Evolutionary conservation across 2,329 filamentous ascomycete species (phyloP), one percentile per base, ranked within the genome.

Genomic region (Penicillium glabrum): DNA sequence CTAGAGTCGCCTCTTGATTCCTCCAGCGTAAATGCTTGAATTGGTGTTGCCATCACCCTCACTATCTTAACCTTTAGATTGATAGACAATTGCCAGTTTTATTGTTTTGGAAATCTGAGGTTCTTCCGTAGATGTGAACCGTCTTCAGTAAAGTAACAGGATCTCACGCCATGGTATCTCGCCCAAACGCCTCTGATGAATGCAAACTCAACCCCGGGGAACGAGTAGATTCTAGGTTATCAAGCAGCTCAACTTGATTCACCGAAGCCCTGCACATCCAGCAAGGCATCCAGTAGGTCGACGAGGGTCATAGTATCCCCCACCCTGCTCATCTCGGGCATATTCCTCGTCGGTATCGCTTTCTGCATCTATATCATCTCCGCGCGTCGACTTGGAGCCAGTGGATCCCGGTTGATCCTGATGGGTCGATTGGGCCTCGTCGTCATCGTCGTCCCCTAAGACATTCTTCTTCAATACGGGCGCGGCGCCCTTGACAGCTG

Each of bases 271-370:
- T 6, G 60, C 52, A 66, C 79, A 80, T 6, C 64, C 69, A 24
- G 62, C 59, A 59, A 68, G 73, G 67, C 82, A 85, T 26, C 74
- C 80, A 3, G 81, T 83, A 24, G 82, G 82, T 51, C 71, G 76
- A 14, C 73, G 73, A 33, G 82, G 82, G 67, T 84, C 77, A 67
- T 84, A 85, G 62, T 81, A 79, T 7, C 76, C 79, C 54, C 74
- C 76, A 0, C 68, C 75, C 13, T 72, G 51, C 29, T 31, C 56
- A 65, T 67, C 64, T 39, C 57, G 60, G 16, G 58, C 79, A 69
- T 90, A 89, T 50, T 87, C 79, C 61, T 89, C 84, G 68, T 91
- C 90, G 2, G 83, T 87, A 64, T 90, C 88, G 60, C 89, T 87
- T 51, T 89, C 88, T 1, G 82, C 86, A 63, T 88, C 86, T 24